Evolutionary conservation across 805 yeast species (phyloP).

Genomic region (Torulaspora quercuum): DNA sequence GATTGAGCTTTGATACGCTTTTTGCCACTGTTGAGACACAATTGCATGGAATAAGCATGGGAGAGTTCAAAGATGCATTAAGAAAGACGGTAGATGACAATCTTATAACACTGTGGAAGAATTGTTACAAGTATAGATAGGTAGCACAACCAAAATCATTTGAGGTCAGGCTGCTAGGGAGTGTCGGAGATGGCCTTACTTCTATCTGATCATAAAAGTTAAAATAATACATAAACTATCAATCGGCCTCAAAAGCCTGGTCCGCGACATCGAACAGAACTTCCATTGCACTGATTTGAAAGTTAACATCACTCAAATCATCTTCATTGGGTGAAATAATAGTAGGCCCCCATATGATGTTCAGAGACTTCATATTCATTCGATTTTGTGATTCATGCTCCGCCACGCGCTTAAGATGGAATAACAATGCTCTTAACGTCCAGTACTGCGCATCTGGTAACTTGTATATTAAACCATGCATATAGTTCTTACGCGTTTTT

Average conservation of each 20-base stretch:
- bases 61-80: conserved; percentile 35
- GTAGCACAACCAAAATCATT: neutral
- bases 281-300: conserved; percentile 75
- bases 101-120: conserved; percentile 9
- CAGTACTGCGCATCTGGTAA: conserved; percentile 94
- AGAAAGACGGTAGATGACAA: conserved; percentile 13
- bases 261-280: conserved; percentile 79
- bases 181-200: no score
- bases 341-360: conserved; percentile 95
- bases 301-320: conserved; percentile 69
- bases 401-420: conserved; percentile 78
- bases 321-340: conserved; percentile 65
- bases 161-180: no score
- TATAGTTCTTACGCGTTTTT: conserved; percentile 59
- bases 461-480: conserved; percentile 84
- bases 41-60: conserved; percentile 29
- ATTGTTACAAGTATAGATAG: conserved; percentile 10
- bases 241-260: conserved; percentile 70
- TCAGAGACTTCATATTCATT: conserved; percentile 77
- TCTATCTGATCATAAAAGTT: no score
- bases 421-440: conserved; percentile 76
- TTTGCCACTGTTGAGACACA: conserved; percentile 16
- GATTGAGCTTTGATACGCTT: conserved; percentile 15
- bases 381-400: conserved; percentile 60
- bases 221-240: no score